Evolutionary conservation across 805 yeast genomes (phyloP).

Genomic region (Nakazawaea ishiwadae): DNA sequence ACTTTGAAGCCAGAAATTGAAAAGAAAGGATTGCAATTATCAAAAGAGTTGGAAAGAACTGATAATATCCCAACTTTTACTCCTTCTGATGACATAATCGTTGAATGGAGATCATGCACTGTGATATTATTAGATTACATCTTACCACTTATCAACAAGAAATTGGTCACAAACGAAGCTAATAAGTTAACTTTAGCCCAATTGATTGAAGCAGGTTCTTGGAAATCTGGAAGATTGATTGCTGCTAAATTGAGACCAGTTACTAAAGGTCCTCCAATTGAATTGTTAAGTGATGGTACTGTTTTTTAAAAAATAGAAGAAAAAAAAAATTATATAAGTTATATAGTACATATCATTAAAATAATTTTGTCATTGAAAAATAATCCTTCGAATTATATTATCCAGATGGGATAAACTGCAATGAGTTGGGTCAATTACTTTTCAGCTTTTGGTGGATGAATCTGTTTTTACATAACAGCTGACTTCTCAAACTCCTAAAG

Average conservation of each 20-base stretch:
- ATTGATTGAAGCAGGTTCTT: slow-evolving; percentile 62
- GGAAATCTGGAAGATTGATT: slow-evolving; percentile 62
- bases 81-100: slow-evolving; percentile 55
- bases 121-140: slow-evolving; percentile 52
- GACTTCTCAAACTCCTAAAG: too few species aligned
- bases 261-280: slow-evolving; percentile 60
- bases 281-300: slow-evolving; percentile 59
- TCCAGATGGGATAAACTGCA: too few species aligned
- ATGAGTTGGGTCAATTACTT: too few species aligned
- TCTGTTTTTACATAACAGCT: too few species aligned
- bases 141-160: slow-evolving; percentile 45
- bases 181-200: slow-evolving; percentile 45
- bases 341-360: background rate
- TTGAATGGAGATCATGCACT: slow-evolving; percentile 65
- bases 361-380: background rate
- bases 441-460: too few species aligned
- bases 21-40: slow-evolving; percentile 31
- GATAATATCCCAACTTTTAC: slow-evolving; percentile 41
- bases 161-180: slow-evolving; percentile 28
- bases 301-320: slow-evolving; percentile 35
- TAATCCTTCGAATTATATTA: too few species aligned
- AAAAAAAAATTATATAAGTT: too few species aligned
- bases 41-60: slow-evolving; percentile 24
- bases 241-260: slow-evolving; percentile 46
- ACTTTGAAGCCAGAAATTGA: slow-evolving; percentile 37